A percentile compares a stretch with the other conserved stretches of the same genome.
These are phyloP conservation scores for Penicillium sclerotigenum DNA, from an alignment of 2,329 filamentous ascomycete species.

Conservation along the genomic window DNA sequence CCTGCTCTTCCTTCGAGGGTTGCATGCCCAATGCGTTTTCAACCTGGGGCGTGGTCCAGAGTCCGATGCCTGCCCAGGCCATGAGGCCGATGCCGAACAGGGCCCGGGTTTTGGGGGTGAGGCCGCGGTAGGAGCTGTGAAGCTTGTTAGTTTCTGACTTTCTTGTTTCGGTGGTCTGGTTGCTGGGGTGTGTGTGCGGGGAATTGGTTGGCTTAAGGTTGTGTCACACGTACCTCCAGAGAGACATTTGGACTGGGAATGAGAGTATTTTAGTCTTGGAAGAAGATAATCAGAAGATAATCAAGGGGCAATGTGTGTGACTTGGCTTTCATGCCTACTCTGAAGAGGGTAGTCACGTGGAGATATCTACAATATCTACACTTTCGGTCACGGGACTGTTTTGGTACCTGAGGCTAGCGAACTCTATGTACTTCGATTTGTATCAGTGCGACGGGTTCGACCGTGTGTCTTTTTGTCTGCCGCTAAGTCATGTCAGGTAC, in stretches of 20 bases:
- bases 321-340: not conserved
- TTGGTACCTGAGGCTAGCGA: constrained; percentile 3
- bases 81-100: constrained; percentile 71
- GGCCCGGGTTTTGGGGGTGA: constrained; percentile 67
- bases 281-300: not conserved
- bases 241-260: constrained; percentile 29
- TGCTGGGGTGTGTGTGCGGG: not conserved
- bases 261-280: not conserved
- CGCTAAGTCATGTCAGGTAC: constrained; percentile 14
- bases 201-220: not conserved
- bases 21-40: constrained; percentile 71
- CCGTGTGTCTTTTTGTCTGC: not conserved
- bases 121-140: constrained; percentile 64
- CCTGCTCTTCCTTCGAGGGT: constrained; percentile 70
- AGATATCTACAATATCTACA: constrained; percentile 3
- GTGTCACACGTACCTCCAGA: constrained; percentile 39
- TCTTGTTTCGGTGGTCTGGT: not conserved
- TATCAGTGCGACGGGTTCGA: constrained; percentile 5
- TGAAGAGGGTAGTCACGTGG: not conserved
- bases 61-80: constrained; percentile 69
- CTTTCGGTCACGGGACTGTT: not conserved
- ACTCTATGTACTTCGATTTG: not conserved
- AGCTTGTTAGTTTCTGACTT: not conserved
- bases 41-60: constrained; percentile 69
- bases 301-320: not conserved